These are phyloP conservation scores for Trichoderma parareesei DNA, from an alignment of 495 filamentous ascomycete genomes.

Conservation along the genomic window DNA sequence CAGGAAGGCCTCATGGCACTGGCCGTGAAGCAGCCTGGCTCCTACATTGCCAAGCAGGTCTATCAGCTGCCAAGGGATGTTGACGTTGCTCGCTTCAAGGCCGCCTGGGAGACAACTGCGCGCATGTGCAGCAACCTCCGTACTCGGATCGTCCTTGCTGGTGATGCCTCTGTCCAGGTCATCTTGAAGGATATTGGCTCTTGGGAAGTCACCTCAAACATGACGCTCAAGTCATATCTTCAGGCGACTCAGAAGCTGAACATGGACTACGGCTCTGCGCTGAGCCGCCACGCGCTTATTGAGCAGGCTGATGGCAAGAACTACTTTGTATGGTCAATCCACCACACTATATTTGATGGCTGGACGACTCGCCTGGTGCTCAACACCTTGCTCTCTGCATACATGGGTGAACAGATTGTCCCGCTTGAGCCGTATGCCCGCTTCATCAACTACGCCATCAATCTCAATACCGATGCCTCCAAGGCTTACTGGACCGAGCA, in stretches of 20 bases:
- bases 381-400: neutral
- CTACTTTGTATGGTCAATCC: slow-evolving; percentile 14
- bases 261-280: neutral
- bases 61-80: slow-evolving; percentile 33
- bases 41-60: slow-evolving; percentile 35
- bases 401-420: neutral
- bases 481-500: slow-evolving; percentile 6
- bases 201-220: neutral
- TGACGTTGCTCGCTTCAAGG: slow-evolving; percentile 34
- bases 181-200: slow-evolving; percentile 15
- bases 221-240: neutral
- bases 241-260: neutral
- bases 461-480: neutral
- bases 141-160: slow-evolving; percentile 34
- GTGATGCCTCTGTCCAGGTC: slow-evolving; percentile 17
- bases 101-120: slow-evolving; percentile 45
- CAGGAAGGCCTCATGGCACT: slow-evolving; percentile 46
- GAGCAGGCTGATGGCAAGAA: slow-evolving; percentile 12
- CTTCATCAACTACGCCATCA: slow-evolving; percentile 5
- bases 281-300: slow-evolving; percentile 5
- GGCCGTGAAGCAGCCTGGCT: slow-evolving; percentile 29
- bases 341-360: slow-evolving; percentile 8
- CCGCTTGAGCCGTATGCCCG: neutral
- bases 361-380: neutral
- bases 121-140: slow-evolving; percentile 54